A percentile compares a stretch with the other conserved stretches of the same genome.
Evolutionary conservation across 176 grass and related monocot species (phyloP).

Genomic region (Aegilops sharonensis): DNA sequence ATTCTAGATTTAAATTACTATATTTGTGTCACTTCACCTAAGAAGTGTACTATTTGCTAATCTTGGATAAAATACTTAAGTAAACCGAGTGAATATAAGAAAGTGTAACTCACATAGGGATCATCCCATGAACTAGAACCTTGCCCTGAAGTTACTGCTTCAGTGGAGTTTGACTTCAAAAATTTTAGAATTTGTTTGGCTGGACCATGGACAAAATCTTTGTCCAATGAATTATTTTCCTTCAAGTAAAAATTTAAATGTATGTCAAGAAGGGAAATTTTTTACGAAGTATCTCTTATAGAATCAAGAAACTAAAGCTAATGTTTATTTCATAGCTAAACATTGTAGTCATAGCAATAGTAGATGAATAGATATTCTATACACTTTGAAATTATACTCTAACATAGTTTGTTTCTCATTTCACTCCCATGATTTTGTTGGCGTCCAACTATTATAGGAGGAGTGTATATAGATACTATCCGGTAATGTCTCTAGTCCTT

Average conservation of each 20-base stretch:
- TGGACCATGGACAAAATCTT: neutral
- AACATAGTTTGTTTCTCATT: neutral
- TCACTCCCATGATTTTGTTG: neutral
- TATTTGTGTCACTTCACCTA: too few relatives aligned
- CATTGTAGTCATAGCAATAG: neutral
- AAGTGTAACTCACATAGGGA: neutral
- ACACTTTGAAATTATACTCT: neutral
- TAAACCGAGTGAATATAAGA: too few relatives aligned
- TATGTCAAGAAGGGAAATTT: neutral
- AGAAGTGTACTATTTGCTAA: too few relatives aligned
- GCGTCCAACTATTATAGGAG: neutral
- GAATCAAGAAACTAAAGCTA: neutral
- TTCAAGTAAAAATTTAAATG: neutral
- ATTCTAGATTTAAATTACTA: too few relatives aligned
- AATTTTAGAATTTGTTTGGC: neutral
- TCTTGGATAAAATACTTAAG: too few relatives aligned
- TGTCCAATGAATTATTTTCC: neutral
- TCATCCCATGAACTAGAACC: neutral
- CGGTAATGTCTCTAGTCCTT: neutral
- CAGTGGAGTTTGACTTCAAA: neutral
- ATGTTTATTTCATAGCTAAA: neutral
- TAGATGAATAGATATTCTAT: neutral
- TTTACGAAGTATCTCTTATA: neutral
- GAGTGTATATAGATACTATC: neutral
- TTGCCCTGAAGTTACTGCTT: neutral